Percentiles rank a stretch among this genome's conserved stretches.
Evolutionary conservation across 2,329 filamentous ascomycete species (phyloP).

Genomic region (Nannizziopsis barbatae): DNA sequence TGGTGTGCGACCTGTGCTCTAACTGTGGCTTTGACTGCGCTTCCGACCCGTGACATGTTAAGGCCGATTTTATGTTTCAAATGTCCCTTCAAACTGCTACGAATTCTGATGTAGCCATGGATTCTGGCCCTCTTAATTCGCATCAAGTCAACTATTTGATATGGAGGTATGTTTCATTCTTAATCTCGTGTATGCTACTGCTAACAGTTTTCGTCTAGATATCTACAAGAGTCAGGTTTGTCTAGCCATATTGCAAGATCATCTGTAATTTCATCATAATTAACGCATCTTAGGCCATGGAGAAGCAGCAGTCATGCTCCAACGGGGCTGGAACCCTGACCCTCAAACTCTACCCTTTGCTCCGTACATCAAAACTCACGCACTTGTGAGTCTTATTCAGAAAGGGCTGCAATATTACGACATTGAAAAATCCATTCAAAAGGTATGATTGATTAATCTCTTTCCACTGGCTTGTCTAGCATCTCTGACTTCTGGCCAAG

Average conservation of each 20-base stretch:
- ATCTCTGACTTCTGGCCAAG: slow-evolving; percentile 17
- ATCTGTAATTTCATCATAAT: slow-evolving; percentile 14
- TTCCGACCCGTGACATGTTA: slow-evolving; percentile 6
- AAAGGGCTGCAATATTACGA: slow-evolving; percentile 49
- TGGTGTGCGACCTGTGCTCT: neutral
- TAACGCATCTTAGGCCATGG: slow-evolving; percentile 39
- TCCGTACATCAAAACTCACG: slow-evolving; percentile 46
- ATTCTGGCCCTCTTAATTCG: slow-evolving; percentile 34
- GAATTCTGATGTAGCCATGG: slow-evolving; percentile 25
- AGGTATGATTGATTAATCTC: slow-evolving; percentile 27
- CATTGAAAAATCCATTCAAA: slow-evolving; percentile 39
- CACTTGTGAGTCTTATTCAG: slow-evolving; percentile 51
- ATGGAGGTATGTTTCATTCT: slow-evolving; percentile 45
- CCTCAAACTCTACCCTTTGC: slow-evolving; percentile 52
- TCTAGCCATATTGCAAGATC: slow-evolving; percentile 15
- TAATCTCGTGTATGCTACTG: slow-evolving; percentile 12
- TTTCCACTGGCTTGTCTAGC: neutral
- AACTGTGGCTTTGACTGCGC: neutral
- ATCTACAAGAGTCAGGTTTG: slow-evolving; percentile 46
- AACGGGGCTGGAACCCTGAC: slow-evolving; percentile 52
- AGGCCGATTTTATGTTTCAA: neutral
- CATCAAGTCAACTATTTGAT: slow-evolving; percentile 60
- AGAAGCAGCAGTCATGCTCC: slow-evolving; percentile 49
- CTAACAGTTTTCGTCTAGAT: slow-evolving; percentile 28
- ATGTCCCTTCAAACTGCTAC: slow-evolving; percentile 1